phyloP scores from a whole-genome alignment of 345 rosid genomes.

The Citrus mangshanensis region DNA sequence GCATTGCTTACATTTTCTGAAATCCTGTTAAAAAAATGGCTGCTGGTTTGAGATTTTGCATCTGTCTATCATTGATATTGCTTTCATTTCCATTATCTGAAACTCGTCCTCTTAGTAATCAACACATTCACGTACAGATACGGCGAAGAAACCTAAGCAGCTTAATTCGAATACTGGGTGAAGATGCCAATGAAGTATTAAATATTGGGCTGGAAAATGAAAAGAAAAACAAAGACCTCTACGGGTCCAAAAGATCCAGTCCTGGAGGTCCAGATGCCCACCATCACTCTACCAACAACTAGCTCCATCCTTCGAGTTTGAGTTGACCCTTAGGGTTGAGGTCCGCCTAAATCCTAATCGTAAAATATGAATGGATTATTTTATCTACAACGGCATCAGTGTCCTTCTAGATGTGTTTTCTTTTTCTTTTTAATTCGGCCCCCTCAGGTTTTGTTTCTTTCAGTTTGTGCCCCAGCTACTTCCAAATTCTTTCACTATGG shows the following conservation, averaged over 20 bases:
- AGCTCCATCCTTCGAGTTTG: not conserved
- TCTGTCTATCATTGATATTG: conserved; percentile 12
- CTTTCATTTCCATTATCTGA: conserved; percentile 14
- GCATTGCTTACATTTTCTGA: not conserved
- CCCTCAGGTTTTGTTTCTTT: not conserved
- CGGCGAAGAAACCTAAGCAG: conserved; percentile 13
- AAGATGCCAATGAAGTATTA: conserved; percentile 13
- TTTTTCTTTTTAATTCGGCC: not conserved
- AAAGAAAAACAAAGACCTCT: not conserved
- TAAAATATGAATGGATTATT: no score
- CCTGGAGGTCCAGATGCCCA: conserved; percentile 59
- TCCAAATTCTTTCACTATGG: not conserved
- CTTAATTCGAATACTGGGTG: conserved; percentile 16
- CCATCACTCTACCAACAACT: conserved; percentile 33
- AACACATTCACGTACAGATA: not conserved
- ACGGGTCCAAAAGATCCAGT: conserved; percentile 29
- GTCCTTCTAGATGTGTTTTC: not conserved
- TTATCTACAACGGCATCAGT: no score
- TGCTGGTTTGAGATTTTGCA: conserved; percentile 5
- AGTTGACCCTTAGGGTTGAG: no score
- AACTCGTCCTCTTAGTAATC: conserved; percentile 7
- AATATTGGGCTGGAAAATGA: conserved; percentile 11
- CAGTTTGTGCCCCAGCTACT: not conserved
- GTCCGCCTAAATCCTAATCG: not conserved
- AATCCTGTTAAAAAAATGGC: conserved; percentile 7